Percentiles rank a stretch among this genome's conserved stretches.
Conservation (phyloP, 169 alveolate genomes). For the Perkinsus olseni region DNA sequence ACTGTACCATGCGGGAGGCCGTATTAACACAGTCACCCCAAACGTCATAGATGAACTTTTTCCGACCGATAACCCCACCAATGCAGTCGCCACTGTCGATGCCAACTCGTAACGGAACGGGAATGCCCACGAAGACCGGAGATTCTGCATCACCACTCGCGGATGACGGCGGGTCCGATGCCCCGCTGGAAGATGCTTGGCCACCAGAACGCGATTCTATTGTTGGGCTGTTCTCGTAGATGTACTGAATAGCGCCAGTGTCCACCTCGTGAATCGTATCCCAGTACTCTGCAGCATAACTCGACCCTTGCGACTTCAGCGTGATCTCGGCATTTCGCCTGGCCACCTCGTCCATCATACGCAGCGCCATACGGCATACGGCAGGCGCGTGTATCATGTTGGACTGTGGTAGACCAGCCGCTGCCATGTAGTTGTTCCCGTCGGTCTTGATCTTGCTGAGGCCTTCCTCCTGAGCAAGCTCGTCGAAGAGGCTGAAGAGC, state of each 20-base stretch:
- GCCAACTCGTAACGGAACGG: not conserved
- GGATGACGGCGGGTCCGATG: not conserved
- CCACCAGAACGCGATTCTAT: not conserved
- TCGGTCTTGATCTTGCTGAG: not conserved
- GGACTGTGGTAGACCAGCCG: not conserved
- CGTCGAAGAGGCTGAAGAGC: not conserved
- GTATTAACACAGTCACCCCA: not conserved
- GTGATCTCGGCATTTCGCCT: not conserved
- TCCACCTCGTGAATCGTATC: not conserved
- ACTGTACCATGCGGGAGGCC: not conserved
- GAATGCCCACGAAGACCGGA: not conserved
- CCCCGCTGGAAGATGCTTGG: not conserved
- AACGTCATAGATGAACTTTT: not conserved
- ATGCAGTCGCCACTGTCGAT: not conserved
- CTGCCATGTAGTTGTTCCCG: not conserved
- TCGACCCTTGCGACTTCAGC: not conserved
- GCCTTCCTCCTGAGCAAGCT: not conserved
- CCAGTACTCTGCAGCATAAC: not conserved
- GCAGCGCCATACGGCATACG: not conserved
- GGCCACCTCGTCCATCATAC: slow-evolving; percentile 1
- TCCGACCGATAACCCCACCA: not conserved
- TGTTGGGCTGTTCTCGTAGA: not conserved
- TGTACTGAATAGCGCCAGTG: not conserved
- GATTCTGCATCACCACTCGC: not conserved
- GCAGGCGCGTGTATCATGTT: not conserved